Base-by-base conservation (phyloP, 768 basidiomycete genomes). In the Wakefieldia striispora region DNA sequence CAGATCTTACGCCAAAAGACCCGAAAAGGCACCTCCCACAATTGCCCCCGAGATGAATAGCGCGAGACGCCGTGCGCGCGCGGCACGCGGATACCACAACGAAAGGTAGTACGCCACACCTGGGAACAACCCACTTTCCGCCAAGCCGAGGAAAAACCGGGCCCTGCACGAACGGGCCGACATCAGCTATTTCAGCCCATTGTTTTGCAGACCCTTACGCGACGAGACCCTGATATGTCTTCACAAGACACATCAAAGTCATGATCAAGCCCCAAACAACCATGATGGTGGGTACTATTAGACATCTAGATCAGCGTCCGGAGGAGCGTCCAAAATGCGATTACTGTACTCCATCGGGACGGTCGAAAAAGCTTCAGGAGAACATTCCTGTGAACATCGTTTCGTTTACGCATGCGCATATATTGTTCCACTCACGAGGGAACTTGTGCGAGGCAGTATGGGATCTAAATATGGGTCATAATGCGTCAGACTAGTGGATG, bases 21-120 rank as follows among this genome's bases (percentile, higher is more conserved):
- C 79, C 41, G 77, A 72, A 56, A 69, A 79, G 47, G 68, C 65
- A 33, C 73, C 82, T 21, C 79, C 76, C 40, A 78, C 51, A 2
- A 79, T 82, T 14, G 81, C 79, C 41, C 79, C 78, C 14, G 77
- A 76, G 63, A 78, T 75, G 70, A 86, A 84, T 14, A 83, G 62
- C 1, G 83, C 80, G 31, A 80, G 70, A 33, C 83, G 76, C 51
- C 66, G 67, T 12, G 77, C 81, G 39, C 77, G 77, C 57, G 84
- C 83, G 35, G 69, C 65, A 37, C 78, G 70, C 9, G 79, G 74
- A 61, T 88, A 81, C 82, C 82, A 85, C 40, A 76, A 63, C 3
- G 79, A 79, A 27, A 82, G 60, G 27, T 70, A 73, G 51, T 67
- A 78, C 13, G 69, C 59, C 42, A 74, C 59, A 3, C 71, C 71